Conservation (phyloP, 2,329 filamentous ascomycete species). For the Calonectria pseudoturangicola region DNA sequence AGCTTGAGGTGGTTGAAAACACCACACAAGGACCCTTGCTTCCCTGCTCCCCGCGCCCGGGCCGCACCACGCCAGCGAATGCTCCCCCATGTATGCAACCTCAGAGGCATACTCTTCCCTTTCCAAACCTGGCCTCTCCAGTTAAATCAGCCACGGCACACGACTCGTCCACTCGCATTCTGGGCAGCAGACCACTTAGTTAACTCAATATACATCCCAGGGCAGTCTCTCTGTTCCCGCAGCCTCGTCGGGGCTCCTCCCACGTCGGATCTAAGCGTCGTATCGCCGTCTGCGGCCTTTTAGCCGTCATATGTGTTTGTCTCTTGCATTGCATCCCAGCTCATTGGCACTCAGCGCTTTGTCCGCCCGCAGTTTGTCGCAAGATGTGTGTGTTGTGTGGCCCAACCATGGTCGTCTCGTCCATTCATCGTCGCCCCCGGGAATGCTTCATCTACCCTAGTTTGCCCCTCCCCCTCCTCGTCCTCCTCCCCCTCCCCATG, state of each 20-base stretch:
- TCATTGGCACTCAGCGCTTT: not conserved
- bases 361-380: conserved; percentile 17
- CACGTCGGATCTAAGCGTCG: conserved; percentile 31
- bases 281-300: conserved; percentile 33
- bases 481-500: not conserved
- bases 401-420: not conserved
- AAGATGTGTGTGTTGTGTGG: conserved; percentile 9
- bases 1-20: conserved; percentile 11
- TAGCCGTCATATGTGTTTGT: conserved; percentile 10
- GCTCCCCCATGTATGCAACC: conserved; percentile 21
- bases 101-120: conserved; percentile 6
- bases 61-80: conserved; percentile 26
- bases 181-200: conserved; percentile 12
- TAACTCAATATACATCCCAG: conserved; percentile 26
- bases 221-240: conserved; percentile 9
- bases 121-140: conserved; percentile 19
- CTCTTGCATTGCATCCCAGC: conserved; percentile 5
- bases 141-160: conserved; percentile 21
- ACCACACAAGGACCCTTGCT: conserved; percentile 14
- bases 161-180: conserved; percentile 12
- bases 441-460: conserved; percentile 1
- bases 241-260: conserved; percentile 2
- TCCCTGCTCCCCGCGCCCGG: conserved; percentile 24
- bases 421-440: conserved; percentile 1
- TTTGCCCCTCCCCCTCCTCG: conserved; percentile 7